phyloP scores from a whole-genome alignment of 176 grass and related monocot genomes.

The Tillandsia leiboldiana region DNA sequence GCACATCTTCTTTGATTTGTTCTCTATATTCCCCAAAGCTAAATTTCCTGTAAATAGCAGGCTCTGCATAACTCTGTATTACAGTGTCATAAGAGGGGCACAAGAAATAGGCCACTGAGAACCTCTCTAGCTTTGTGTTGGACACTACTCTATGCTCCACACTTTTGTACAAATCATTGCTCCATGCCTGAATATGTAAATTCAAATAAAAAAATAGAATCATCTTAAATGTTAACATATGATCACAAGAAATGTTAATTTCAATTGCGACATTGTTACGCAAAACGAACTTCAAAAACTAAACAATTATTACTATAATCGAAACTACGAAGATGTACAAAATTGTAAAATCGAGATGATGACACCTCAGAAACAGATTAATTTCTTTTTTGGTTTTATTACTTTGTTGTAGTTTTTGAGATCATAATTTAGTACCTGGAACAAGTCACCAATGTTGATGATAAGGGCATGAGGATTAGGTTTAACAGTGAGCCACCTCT shows the following conservation, averaged over 20 bases:
- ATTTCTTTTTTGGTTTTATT: too few relatives aligned
- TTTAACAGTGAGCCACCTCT: conserved; percentile 41
- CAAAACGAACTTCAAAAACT: too few relatives aligned
- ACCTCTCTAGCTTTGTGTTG: conserved; percentile 31
- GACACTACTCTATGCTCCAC: conserved; percentile 68
- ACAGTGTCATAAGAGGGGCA: conserved; percentile 49
- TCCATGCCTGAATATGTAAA: conserved; percentile 38
- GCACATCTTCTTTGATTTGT: conserved; percentile 50
- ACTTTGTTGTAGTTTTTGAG: too few relatives aligned
- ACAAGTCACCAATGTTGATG: conserved; percentile 77
- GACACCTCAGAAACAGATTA: too few relatives aligned
- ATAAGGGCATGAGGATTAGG: conserved; percentile 42
- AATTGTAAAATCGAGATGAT: too few relatives aligned
- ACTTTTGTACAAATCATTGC: conserved; percentile 50
- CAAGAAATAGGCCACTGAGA: conserved; percentile 61
- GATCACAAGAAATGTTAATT: too few relatives aligned
- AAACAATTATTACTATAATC: too few relatives aligned
- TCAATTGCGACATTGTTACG: too few relatives aligned
- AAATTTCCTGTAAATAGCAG: conserved; percentile 37
- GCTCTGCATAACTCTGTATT: conserved; percentile 15
- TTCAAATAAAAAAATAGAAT: not conserved
- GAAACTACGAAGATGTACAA: too few relatives aligned
- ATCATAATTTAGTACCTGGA: conserved; percentile 34
- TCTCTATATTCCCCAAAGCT: conserved; percentile 70
- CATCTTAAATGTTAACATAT: not conserved